These are phyloP conservation scores for Melaleuca alternifolia DNA, from an alignment of 345 rosid genomes.

Conservation along the genomic window DNA sequence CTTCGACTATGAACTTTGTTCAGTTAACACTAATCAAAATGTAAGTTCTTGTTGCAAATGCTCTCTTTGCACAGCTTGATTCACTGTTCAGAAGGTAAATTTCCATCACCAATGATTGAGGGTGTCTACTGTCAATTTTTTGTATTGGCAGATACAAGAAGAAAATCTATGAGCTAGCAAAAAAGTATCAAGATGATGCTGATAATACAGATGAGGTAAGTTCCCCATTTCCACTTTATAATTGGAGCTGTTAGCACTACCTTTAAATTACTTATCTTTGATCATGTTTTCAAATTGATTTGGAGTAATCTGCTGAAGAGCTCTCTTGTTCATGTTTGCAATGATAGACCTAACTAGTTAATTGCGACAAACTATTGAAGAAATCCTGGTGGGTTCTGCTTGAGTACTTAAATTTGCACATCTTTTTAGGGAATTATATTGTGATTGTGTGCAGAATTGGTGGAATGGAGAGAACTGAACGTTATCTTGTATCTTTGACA, in stretches of 20 bases:
- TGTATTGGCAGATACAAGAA: slow-evolving; percentile 56
- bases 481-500: not conserved
- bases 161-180: slow-evolving; percentile 73
- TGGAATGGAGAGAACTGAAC: not conserved
- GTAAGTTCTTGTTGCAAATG: not conserved
- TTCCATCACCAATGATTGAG: not conserved
- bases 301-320: not conserved
- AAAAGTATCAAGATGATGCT: slow-evolving; percentile 63
- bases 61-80: not conserved
- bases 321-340: not conserved
- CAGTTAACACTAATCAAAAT: not conserved
- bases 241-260: not conserved
- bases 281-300: not conserved
- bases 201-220: slow-evolving; percentile 64
- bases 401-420: not conserved
- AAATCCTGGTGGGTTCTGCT: not conserved
- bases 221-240: not conserved
- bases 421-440: not conserved
- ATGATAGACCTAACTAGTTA: not conserved
- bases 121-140: not conserved
- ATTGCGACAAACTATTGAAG: not conserved
- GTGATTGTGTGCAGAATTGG: not conserved
- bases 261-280: not conserved
- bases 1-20: not conserved
- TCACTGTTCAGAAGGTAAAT: not conserved